Base-by-base conservation (phyloP, 2,329 filamentous ascomycete genomes). In the Sporothrix variecibatus region DNA sequence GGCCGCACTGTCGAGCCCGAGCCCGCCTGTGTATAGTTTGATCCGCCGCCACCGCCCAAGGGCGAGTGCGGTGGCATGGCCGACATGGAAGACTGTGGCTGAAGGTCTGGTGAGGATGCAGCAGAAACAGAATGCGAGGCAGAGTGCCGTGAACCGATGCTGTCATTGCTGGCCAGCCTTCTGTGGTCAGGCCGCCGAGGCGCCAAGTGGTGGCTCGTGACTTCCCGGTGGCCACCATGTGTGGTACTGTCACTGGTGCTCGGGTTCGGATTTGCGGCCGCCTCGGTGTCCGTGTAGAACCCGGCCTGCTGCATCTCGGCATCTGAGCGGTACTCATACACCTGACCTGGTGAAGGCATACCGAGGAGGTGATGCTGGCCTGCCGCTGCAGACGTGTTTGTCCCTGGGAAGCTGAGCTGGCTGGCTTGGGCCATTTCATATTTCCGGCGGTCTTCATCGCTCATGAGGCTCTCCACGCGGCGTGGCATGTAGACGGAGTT, bases 401-500 rank as follows among this genome's bases (percentile, higher is more conserved):
- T 34, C 11, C 34, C 53, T 69, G 81, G 82, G 49, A 81, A 79
- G 74, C 80, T 82, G 49, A 82, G 79, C 78, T 87, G 86, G 73
- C 82, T 86, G 58, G 87, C 86, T 79, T 92, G 92, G 1, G 91
- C 90, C 78, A 93, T 87, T 78, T 90, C 87, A 80, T 94, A 93
- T 79, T 94, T 92, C 76, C 87, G 88, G 49, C 90, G 88, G 79
- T 95, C 93, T 80, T 96, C 93, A 7, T 92, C 90, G 76, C 89
- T 89, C 89, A 97, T 93, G 78, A 95, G 89, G 78, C 88, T 92
- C 78, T 95, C 92, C 67, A 94, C 90, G 58, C 89, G 86, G 15
- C 89, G 87, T 0, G 92, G 92, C 79, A 91, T 83, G 78, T 90
- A 90, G 40, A 94, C 85, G 0, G 89, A 91, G 77, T 89, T 87